Conservation (phyloP, 2,329 filamentous ascomycete genomes). For the Phialocephala subalpina region DNA sequence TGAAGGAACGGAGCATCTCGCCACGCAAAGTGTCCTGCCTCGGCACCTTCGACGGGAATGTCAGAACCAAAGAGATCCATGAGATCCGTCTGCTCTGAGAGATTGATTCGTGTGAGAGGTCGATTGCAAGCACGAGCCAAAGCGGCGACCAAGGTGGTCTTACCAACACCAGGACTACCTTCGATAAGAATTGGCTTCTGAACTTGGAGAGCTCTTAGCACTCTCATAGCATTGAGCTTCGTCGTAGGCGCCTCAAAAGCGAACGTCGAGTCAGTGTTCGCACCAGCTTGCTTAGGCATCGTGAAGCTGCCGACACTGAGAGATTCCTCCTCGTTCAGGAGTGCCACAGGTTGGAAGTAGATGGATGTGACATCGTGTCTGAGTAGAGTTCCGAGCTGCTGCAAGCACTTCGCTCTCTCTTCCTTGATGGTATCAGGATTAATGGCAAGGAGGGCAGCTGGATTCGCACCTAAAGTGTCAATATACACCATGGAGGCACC, state of each 20-base stretch:
- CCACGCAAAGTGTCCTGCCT: conserved; percentile 92
- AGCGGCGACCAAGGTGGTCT: conserved; percentile 91
- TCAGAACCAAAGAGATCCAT: conserved; percentile 98
- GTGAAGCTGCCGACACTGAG: conserved; percentile 80
- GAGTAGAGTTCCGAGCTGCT: conserved; percentile 74
- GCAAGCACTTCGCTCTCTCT: conserved; percentile 77
- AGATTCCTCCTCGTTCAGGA: conserved; percentile 60
- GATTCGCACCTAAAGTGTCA: conserved; percentile 94
- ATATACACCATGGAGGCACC: conserved; percentile 96
- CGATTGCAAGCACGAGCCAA: conserved; percentile 82
- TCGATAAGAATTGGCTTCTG: conserved; percentile 93
- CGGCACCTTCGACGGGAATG: conserved; percentile 91
- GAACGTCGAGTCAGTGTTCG: conserved; percentile 66
- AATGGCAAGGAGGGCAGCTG: conserved; percentile 83
- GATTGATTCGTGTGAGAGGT: conserved; percentile 89
- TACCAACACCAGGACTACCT: conserved; percentile 97
- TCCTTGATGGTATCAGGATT: conserved; percentile 72
- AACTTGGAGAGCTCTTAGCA: conserved; percentile 87
- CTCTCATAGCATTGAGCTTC: conserved; percentile 86
- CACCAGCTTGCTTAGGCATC: conserved; percentile 60
- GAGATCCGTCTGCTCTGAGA: conserved; percentile 96
- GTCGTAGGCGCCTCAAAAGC: conserved; percentile 92
- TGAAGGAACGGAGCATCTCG: conserved; percentile 93
- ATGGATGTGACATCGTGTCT: conserved; percentile 66
- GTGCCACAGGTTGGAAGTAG: conserved; percentile 69